These are phyloP conservation scores for Noccaea caerulescens DNA, from an alignment of 345 rosid species.

Conservation along the genomic window DNA sequence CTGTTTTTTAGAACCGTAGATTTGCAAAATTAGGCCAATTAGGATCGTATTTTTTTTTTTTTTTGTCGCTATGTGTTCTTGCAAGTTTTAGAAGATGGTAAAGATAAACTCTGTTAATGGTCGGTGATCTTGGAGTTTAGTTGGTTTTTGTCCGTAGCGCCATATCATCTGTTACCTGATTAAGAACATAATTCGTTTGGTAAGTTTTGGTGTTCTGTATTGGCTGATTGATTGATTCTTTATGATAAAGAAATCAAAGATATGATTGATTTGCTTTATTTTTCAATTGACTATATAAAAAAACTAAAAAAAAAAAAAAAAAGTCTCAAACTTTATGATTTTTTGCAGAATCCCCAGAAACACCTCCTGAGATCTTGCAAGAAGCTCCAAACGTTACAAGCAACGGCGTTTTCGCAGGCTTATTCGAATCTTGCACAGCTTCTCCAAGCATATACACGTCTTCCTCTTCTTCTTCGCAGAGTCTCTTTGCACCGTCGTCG, in stretches of 20 bases:
- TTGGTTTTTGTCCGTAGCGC: slow-evolving; percentile 57
- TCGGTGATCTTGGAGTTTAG: slow-evolving; percentile 61
- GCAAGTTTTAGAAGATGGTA: not conserved
- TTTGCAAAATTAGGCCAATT: not conserved
- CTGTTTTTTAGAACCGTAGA: not conserved
- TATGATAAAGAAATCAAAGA: slow-evolving; percentile 36
- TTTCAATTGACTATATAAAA: not conserved
- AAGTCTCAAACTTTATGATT: slow-evolving; percentile 35
- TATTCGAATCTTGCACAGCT: slow-evolving; percentile 54
- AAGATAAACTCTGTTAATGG: slow-evolving; percentile 16
- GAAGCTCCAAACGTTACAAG: slow-evolving; percentile 49
- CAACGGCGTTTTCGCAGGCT: slow-evolving; percentile 51
- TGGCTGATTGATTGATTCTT: slow-evolving; percentile 26
- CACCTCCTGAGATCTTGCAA: slow-evolving; percentile 47
- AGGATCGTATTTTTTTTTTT: not conserved
- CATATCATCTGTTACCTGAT: slow-evolving; percentile 27
- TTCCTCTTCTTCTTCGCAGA: slow-evolving; percentile 47
- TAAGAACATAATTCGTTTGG: slow-evolving; percentile 35
- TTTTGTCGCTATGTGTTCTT: not conserved
- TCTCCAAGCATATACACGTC: slow-evolving; percentile 47
- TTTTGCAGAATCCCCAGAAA: slow-evolving; percentile 56
- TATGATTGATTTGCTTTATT: slow-evolving; percentile 25
- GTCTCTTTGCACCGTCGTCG: slow-evolving; percentile 45
- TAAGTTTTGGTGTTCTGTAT: slow-evolving; percentile 20
- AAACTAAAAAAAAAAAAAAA: not conserved